Conservation (phyloP, 352 stramenopile species). For the Phytophthora ohioensis region DNA sequence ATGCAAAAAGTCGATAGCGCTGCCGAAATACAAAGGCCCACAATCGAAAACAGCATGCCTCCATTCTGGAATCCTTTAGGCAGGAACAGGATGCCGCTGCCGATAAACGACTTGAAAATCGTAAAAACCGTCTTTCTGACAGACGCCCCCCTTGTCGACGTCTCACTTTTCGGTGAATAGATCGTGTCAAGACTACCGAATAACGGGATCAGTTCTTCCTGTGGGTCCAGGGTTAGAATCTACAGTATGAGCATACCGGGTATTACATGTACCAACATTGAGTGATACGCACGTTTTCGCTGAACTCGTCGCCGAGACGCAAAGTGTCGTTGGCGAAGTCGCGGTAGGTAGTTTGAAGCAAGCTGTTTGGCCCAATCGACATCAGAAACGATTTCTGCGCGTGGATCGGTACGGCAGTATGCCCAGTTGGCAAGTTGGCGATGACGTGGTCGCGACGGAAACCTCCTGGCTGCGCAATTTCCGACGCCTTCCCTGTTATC, state of each 20-base stretch:
- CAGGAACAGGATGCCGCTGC: constrained; percentile 69
- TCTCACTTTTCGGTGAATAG: constrained; percentile 18
- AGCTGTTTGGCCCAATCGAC: constrained; percentile 39
- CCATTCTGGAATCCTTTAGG: constrained; percentile 71
- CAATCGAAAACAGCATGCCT: constrained; percentile 70
- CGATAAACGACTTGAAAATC: constrained; percentile 75
- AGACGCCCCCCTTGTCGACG: constrained; percentile 34
- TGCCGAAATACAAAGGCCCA: constrained; percentile 56
- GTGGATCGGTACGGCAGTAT: constrained; percentile 29
- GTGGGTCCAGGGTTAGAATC: neutral
- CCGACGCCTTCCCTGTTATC: constrained; percentile 49
- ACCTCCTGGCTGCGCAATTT: constrained; percentile 52
- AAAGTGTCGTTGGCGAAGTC: constrained; percentile 51
- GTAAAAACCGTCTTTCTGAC: constrained; percentile 66
- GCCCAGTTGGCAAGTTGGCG: constrained; percentile 25
- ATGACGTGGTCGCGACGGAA: constrained; percentile 64
- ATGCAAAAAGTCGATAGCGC: constrained; percentile 67
- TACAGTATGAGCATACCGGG: no score
- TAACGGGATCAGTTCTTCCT: constrained; percentile 35
- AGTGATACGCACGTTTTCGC: constrained; percentile 33
- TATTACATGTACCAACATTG: neutral
- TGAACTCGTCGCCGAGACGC: constrained; percentile 52
- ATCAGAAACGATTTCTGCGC: constrained; percentile 52
- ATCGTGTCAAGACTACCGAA: constrained; percentile 24
- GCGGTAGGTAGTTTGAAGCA: constrained; percentile 52